phyloP scores from a whole-genome alignment of 2,329 filamentous ascomycete species.

The Aspergillus oerlinghausenensis region DNA sequence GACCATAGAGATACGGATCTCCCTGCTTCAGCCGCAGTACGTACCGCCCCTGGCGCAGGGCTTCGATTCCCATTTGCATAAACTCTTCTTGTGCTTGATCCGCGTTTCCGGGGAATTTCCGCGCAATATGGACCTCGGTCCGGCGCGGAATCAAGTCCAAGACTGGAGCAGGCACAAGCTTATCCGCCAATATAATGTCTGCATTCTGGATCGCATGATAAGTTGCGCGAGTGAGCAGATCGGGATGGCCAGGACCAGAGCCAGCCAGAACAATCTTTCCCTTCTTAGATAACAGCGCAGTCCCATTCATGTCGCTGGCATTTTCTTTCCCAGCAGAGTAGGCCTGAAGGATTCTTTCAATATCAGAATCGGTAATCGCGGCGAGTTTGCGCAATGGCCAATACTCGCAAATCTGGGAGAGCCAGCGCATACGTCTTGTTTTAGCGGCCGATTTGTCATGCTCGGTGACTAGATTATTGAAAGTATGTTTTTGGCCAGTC shows the following conservation, averaged over 20 bases:
- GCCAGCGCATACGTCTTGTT: constrained; percentile 82
- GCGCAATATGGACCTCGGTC: constrained; percentile 83
- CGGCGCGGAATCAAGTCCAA: constrained; percentile 85
- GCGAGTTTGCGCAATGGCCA: constrained; percentile 87
- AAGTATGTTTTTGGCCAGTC: constrained; percentile 64
- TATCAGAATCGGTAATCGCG: constrained; percentile 71
- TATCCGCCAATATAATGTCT: constrained; percentile 49
- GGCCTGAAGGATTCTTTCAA: constrained; percentile 68
- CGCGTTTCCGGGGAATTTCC: constrained; percentile 96
- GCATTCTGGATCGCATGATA: constrained; percentile 46
- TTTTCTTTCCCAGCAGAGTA: constrained; percentile 48
- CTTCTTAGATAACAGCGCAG: constrained; percentile 25
- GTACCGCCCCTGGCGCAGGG: constrained; percentile 63
- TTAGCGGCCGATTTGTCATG: constrained; percentile 70
- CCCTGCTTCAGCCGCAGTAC: constrained; percentile 93
- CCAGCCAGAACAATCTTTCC: constrained; percentile 85
- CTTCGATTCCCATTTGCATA: constrained; percentile 69
- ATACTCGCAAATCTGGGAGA: constrained; percentile 96
- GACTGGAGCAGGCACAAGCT: constrained; percentile 67
- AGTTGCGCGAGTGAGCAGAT: constrained; percentile 70
- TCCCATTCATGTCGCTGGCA: constrained; percentile 9
- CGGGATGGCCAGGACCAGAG: constrained; percentile 86
- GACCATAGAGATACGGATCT: constrained; percentile 92
- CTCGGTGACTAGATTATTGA: constrained; percentile 76
- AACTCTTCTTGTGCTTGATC: constrained; percentile 91